Evolutionary conservation across 164 flowering plant genomes (phyloP), one percentile per base, ranked within the genome.

Genomic region (Sextonia rubra): DNA sequence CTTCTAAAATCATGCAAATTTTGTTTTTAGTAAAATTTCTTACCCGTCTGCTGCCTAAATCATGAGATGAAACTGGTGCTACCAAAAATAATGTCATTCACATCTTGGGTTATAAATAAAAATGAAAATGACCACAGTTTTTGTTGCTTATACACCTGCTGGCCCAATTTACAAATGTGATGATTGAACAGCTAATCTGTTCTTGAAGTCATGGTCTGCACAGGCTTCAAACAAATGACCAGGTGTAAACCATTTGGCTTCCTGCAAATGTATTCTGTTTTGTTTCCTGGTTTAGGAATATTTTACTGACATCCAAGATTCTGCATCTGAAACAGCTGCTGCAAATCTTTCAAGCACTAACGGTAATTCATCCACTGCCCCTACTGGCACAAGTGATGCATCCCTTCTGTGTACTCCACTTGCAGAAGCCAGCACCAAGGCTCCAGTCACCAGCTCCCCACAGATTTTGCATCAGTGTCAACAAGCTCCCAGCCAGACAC

Each of bases 401-500:
- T 37, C 71, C 22, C 15, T 71, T 17, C 71, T 23, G 61, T 25
- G 64, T 2, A 71, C 26, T 37, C 37, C 56, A 12, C 56, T 70
- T 23, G 14, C 47, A 7, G 80, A 68, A 73, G 48, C 56, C 4
- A 68, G 30, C 56, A 61, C 67, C 47, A 61, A 30, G 30, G 7
- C 72, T 62, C 24, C 68, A 12, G 63, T 55, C 66, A 75, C 66
- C 65, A 70, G 47, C 60, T 12, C 58, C 69, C n/a, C 73, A 29
- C 81, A 74, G 66, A 66, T 64, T 66, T 73, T 70, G 29, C 60
- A 71, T 17, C 81, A 76, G 60, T 72, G 81, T 61, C 84, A 75
- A 73, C 80, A 74, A 61, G 75, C 65, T 15, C 62, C 83, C 18
- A 66, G 44, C 26, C 52, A 63, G 20, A 26, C 48, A 24, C 7